Conservation (phyloP, 2,329 filamentous ascomycete genomes). For the Aspergillus sp. region DNA sequence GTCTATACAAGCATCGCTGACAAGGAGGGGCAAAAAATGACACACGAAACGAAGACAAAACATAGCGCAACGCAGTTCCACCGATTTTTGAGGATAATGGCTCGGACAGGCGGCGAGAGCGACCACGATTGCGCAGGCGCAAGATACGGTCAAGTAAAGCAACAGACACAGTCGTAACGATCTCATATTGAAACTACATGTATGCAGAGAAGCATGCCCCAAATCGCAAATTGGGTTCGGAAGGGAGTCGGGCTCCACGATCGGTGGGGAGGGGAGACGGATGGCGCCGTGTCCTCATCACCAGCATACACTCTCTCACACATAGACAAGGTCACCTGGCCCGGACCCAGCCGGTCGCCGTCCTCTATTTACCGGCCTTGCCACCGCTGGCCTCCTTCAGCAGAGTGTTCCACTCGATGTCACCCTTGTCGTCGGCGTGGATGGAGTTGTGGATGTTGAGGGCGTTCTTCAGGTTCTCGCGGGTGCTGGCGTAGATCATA, state of each 20-base stretch:
- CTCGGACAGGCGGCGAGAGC: constrained; percentile 3
- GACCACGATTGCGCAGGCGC: constrained; percentile 17
- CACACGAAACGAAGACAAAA: constrained; percentile 6
- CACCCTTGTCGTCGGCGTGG: constrained; percentile 42
- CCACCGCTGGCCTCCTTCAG: constrained; percentile 41
- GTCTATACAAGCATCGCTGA: constrained; percentile 26
- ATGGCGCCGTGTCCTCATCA: constrained; percentile 19
- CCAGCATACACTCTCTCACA: constrained; percentile 17
- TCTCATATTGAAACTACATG: constrained; percentile 39
- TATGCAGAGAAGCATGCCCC: constrained; percentile 28
- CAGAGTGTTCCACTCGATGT: constrained; percentile 44
- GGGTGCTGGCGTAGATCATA: constrained; percentile 53
- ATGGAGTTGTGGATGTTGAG: constrained; percentile 43
- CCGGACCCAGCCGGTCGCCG: constrained; percentile 36
- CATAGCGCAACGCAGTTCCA: not conserved
- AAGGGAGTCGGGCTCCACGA: constrained; percentile 16
- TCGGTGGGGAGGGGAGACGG: constrained; percentile 7
- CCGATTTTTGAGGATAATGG: no score
- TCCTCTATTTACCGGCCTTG: constrained; percentile 39
- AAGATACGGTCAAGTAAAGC: constrained; percentile 21
- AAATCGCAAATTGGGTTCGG: constrained; percentile 24
- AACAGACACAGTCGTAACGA: constrained; percentile 34
- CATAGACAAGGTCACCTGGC: constrained; percentile 21
- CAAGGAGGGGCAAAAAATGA: constrained; percentile 4
- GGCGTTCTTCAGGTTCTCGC: constrained; percentile 49